Conservation (phyloP, 2,329 filamentous ascomycete genomes). For the Rhynchosporium secalis region DNA sequence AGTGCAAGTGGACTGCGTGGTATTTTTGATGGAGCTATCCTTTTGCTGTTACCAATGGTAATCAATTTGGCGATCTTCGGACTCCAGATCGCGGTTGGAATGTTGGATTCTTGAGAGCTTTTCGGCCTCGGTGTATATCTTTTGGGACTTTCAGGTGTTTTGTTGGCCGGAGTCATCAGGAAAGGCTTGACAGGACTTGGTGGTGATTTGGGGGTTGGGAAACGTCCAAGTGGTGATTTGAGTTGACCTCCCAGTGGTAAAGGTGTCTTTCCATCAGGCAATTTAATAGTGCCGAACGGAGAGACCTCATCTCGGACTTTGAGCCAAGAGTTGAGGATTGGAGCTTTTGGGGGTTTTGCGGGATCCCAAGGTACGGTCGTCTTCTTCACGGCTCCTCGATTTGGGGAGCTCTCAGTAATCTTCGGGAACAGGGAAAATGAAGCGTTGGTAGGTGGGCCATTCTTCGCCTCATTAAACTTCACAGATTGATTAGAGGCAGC, state of each 20-base stretch:
- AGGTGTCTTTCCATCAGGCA: slow-evolving; percentile 26
- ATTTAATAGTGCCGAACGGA: slow-evolving; percentile 32
- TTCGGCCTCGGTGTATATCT: neutral
- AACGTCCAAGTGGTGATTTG: slow-evolving; percentile 29
- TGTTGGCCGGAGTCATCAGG: neutral
- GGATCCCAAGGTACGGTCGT: slow-evolving; percentile 36
- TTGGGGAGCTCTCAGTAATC: neutral
- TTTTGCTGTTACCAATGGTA: slow-evolving; percentile 3
- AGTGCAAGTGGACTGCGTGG: slow-evolving; percentile 15
- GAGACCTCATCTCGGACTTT: slow-evolving; percentile 33
- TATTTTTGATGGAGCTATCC: slow-evolving; percentile 9
- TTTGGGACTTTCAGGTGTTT: neutral
- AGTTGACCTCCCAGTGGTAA: slow-evolving; percentile 30
- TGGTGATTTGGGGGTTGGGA: neutral
- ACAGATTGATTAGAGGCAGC: slow-evolving; percentile 23
- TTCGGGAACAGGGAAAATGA: neutral
- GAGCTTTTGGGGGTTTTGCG: slow-evolving; percentile 31
- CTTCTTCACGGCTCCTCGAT: slow-evolving; percentile 26
- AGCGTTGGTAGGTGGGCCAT: neutral
- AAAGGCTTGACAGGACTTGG: slow-evolving; percentile 14
- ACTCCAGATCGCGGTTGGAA: slow-evolving; percentile 4
- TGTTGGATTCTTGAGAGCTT: neutral
- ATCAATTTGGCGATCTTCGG: slow-evolving; percentile 14
- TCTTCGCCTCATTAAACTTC: neutral
- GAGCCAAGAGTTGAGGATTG: slow-evolving; percentile 32